phyloP scores from a whole-genome alignment of 2,329 filamentous ascomycete genomes.

The Ascocoryne sarcoides region DNA sequence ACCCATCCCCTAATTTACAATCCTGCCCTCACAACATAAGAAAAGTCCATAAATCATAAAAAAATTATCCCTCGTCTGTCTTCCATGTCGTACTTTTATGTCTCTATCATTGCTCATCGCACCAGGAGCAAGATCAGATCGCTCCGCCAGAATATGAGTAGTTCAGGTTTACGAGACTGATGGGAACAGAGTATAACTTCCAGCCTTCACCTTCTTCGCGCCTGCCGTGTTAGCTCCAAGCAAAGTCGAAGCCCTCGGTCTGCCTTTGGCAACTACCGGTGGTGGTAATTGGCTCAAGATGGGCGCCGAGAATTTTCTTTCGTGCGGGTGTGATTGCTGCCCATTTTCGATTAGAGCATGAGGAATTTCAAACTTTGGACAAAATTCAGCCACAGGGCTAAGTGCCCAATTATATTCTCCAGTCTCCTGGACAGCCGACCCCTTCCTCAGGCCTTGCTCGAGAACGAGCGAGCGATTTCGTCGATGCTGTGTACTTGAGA shows the following conservation, averaged over 20 bases:
- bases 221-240: conserved; percentile 4
- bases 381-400: conserved; percentile 23
- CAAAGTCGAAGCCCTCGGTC: conserved; percentile 19
- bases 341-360: neutral
- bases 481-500: conserved; percentile 11
- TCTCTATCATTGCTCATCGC: no score
- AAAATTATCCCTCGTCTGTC: neutral
- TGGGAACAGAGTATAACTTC: conserved; percentile 26
- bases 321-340: conserved; percentile 13
- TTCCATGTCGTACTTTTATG: no score
- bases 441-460: conserved; percentile 13
- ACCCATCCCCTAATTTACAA: neutral
- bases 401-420: conserved; percentile 7
- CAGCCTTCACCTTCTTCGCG: conserved; percentile 12
- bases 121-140: no score
- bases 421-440: conserved; percentile 4
- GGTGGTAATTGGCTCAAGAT: conserved; percentile 8
- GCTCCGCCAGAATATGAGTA: no score
- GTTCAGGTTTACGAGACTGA: no score
- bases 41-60: neutral
- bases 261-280: conserved; percentile 14
- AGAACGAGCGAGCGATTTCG: conserved; percentile 10
- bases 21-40: neutral
- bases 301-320: conserved; percentile 25
- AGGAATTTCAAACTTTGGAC: conserved; percentile 1